Evolutionary conservation across 805 yeast genomes (phyloP).

Genomic region (Candida quercuum): DNA sequence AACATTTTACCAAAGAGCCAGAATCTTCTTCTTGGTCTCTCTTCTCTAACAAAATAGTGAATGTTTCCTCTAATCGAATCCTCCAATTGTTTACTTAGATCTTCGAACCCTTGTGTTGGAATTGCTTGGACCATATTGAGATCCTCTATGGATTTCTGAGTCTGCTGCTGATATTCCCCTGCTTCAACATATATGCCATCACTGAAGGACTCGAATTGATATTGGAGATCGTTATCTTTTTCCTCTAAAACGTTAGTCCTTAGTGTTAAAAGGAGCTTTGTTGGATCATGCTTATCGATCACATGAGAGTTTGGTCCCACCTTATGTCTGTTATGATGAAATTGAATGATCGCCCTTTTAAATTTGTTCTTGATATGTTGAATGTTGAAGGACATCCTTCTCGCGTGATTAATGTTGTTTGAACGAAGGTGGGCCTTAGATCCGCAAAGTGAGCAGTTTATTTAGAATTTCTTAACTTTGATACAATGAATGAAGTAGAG

Average conservation of each 20-base stretch:
- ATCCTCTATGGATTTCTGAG: background rate
- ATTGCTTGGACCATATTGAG: background rate
- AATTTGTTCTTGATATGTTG: constrained; percentile 7
- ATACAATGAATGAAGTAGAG: too few relatives aligned
- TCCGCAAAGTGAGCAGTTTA: too few relatives aligned
- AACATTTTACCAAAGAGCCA: constrained; percentile 12
- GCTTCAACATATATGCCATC: constrained; percentile 1
- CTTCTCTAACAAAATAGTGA: constrained; percentile 9
- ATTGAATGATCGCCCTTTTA: constrained; percentile 8
- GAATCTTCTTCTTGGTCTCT: constrained; percentile 4
- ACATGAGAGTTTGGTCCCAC: constrained; percentile 3
- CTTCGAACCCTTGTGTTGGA: background rate
- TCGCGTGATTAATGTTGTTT: too few relatives aligned
- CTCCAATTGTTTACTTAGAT: constrained; percentile 5
- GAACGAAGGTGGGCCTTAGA: too few relatives aligned
- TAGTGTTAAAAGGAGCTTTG: constrained; percentile 6
- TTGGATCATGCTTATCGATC: constrained; percentile 5
- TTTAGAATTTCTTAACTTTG: too few relatives aligned
- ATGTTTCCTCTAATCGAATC: constrained; percentile 3
- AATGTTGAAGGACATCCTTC: background rate
- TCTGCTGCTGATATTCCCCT: background rate
- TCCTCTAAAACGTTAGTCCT: constrained; percentile 1
- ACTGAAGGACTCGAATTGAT: constrained; percentile 1
- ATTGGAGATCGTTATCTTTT: background rate
- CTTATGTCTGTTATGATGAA: constrained; percentile 10